Conservation (phyloP, 1,284 basidiomycete genomes). For the Rhodofomes roseus region DNA sequence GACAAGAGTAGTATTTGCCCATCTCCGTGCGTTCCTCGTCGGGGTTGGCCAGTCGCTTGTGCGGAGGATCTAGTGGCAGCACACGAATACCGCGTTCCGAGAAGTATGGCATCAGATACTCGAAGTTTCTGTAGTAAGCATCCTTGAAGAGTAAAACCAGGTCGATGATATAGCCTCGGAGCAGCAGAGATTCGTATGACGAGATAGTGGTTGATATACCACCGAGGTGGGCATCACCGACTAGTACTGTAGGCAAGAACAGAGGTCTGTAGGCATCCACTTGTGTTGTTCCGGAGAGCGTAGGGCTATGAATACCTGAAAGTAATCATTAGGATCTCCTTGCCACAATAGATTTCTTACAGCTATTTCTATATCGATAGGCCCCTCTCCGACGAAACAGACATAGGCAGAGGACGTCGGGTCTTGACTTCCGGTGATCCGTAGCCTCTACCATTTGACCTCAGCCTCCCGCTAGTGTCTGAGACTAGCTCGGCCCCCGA, state of each 20-base stretch:
- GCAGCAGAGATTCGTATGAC: conserved; percentile 85
- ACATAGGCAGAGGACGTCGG: too few species aligned
- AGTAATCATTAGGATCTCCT: conserved; percentile 3
- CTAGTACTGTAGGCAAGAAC: conserved; percentile 82
- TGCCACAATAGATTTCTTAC: background rate
- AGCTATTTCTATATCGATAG: too few species aligned
- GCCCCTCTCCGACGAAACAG: too few species aligned
- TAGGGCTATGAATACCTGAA: conserved; percentile 90
- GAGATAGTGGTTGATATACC: conserved; percentile 95
- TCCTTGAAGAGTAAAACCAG: conserved; percentile 88
- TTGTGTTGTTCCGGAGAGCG: conserved; percentile 84
- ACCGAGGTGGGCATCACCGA: conserved; percentile 88
- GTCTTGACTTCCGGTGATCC: too few species aligned
- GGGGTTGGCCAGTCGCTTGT: conserved; percentile 42
- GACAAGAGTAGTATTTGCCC: conserved; percentile 64
- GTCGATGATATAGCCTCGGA: conserved; percentile 91
- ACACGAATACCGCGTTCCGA: conserved; percentile 66
- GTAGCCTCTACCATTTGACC: too few species aligned
- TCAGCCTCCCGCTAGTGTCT: too few species aligned
- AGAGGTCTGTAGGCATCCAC: conserved; percentile 81
- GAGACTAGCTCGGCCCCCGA: too few species aligned
- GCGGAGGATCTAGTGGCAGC: conserved; percentile 56
- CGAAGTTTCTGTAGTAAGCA: conserved; percentile 82
- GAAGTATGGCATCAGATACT: conserved; percentile 82
- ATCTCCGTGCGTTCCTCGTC: conserved; percentile 54